Evolutionary conservation across 768 basidiomycete genomes (phyloP), one percentile per base, ranked within the genome.

Genomic region (Pisolithus albus): DNA sequence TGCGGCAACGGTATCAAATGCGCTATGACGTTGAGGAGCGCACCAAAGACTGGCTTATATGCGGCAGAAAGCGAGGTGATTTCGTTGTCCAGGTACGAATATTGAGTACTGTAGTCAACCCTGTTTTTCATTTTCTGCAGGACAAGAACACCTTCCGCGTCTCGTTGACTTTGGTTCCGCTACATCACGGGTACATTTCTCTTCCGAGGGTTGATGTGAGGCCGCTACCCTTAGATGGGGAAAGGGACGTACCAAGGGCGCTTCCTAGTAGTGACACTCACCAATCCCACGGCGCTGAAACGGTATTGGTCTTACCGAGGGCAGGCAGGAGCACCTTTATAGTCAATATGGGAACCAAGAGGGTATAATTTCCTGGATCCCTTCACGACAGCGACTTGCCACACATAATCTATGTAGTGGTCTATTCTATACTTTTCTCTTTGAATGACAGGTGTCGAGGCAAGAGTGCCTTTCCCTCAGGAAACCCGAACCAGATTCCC

Each of bases 11-110:
- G 49, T 86, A 83, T 62, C 61, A 68, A 38, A 75, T 94, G 68
- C 78, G 84, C 36, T 97, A 86, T 61, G 89, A 93, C 56, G 75
- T 96, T 15, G 83, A 88, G 52, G 89, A 92, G 57, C 76, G 82
- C 66, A 77, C 83, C 16, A 82, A 81, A 46, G 87, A 90, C 57
- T 97, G 94, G 94, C 74, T 96, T 3, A 81, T 97, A 8, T 88
- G 90, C 54, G 94, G 94, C 8, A 77, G 78, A 39, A 95, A 93
- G 69, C 81, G 86, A 48, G 93, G 92, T 1, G 86, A 88, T 58
- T 94, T 90, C 59, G 49, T 76, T 16, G 88, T 86, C 3, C 75
- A 72, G 69, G 94, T 89, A 60, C 48, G 82, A 61, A 50, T 21
- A 11, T 23, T 36, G 3, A 48, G 42, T 24, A 16, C 26, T 28